These are phyloP conservation scores for Sherardia arvensis DNA, from an alignment of 257 asterid species.

Conservation along the genomic window DNA sequence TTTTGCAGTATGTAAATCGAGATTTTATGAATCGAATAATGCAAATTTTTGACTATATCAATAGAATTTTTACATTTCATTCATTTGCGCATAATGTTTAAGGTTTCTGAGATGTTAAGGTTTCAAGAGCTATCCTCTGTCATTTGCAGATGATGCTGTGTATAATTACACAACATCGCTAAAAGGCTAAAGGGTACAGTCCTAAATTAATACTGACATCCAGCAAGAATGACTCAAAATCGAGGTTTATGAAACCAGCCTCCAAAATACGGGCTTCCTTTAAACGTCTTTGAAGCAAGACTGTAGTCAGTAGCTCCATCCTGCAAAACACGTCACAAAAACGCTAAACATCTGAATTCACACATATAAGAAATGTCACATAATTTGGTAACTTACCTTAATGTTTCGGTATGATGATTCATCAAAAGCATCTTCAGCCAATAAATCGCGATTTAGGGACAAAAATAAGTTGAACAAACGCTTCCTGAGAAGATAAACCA, in stretches of 20 bases:
- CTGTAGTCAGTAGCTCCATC: conserved; percentile 42
- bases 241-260: conserved; percentile 73
- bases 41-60: too few species aligned
- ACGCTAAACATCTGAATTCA: not conserved
- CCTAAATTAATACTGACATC: too few species aligned
- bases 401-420: conserved; percentile 51
- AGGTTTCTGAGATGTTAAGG: not conserved
- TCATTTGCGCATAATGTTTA: too few species aligned
- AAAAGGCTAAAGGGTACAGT: not conserved
- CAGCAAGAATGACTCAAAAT: conserved; percentile 44
- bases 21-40: too few species aligned
- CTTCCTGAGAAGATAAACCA: conserved; percentile 36
- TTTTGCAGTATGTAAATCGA: too few species aligned
- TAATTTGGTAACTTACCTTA: conserved; percentile 41
- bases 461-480: conserved; percentile 47
- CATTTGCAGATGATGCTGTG: not conserved
- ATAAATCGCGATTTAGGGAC: conserved; percentile 27
- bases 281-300: conserved; percentile 55
- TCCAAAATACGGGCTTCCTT: conserved; percentile 50
- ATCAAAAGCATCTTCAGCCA: conserved; percentile 17
- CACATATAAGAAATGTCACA: not conserved
- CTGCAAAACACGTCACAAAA: conserved; percentile 30
- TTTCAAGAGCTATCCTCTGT: not conserved
- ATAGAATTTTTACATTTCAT: too few species aligned
- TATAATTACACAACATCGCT: too few species aligned